phyloP scores from a whole-genome alignment of 1,139 yeast species.

The Hyphopichia wangnamkhiaoensis region DNA sequence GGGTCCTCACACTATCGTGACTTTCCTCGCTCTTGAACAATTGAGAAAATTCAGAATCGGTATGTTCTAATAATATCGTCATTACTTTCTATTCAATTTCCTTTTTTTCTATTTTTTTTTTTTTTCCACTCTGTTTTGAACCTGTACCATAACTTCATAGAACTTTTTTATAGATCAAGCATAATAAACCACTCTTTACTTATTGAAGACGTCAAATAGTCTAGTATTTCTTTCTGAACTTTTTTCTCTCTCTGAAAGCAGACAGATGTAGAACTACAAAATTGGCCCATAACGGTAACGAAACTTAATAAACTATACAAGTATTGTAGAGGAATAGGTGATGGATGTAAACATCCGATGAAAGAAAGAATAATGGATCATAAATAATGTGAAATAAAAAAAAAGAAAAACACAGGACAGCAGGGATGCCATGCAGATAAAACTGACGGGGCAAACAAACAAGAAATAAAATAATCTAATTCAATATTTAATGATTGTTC shows the following conservation, averaged over 20 bases:
- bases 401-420: neutral
- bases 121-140: neutral
- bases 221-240: neutral
- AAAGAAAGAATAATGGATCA: neutral
- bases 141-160: neutral
- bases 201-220: neutral
- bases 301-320: neutral
- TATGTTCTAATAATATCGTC: slow-evolving; percentile 24
- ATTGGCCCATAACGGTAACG: too few species aligned
- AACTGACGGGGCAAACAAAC: too few species aligned
- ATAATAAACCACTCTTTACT: neutral
- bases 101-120: neutral
- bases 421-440: too few species aligned
- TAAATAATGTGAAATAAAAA: neutral
- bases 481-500: too few species aligned
- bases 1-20: slow-evolving; percentile 88
- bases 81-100: neutral
- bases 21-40: slow-evolving; percentile 80
- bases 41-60: slow-evolving; percentile 61
- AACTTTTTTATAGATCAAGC: neutral
- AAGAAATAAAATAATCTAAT: too few species aligned
- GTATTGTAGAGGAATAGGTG: neutral
- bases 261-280: neutral
- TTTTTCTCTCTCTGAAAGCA: neutral
- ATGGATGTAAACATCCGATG: neutral